These are phyloP conservation scores for Clonostachys rhizophaga DNA, from an alignment of 2,329 filamentous ascomycete species.

Conservation along the genomic window DNA sequence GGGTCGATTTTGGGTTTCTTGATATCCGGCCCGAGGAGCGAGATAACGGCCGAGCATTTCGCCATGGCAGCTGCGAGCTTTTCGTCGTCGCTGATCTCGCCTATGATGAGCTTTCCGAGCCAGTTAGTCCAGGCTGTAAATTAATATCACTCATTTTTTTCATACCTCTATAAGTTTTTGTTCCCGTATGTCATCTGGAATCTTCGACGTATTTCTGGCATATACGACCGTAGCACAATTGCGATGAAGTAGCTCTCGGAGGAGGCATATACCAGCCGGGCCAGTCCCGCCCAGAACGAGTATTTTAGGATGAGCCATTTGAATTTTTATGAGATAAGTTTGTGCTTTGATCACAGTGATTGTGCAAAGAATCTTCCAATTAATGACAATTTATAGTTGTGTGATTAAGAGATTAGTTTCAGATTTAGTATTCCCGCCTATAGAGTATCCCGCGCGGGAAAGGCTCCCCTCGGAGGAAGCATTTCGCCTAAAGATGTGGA, in stretches of 20 bases:
- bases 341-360: too few species aligned
- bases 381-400: too few species aligned
- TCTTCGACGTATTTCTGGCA: not conserved
- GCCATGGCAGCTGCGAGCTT: not conserved
- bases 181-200: not conserved
- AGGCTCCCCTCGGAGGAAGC: too few species aligned
- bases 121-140: too few species aligned
- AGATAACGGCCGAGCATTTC: not conserved
- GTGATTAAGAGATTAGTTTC: too few species aligned
- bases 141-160: too few species aligned
- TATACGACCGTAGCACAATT: not conserved
- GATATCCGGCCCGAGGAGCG: not conserved
- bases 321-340: too few species aligned
- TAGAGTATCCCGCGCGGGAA: too few species aligned
- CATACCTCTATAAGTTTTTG: not conserved
- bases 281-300: slow-evolving; percentile 1
- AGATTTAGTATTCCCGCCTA: too few species aligned
- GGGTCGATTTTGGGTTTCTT: not conserved
- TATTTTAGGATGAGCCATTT: not conserved
- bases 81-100: not conserved
- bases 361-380: too few species aligned
- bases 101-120: not conserved
- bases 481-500: too few species aligned
- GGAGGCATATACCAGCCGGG: slow-evolving; percentile 1
- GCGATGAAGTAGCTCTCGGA: not conserved